Conservation (phyloP, 1,284 basidiomycete genomes). For the Moniliophthora roreri region DNA sequence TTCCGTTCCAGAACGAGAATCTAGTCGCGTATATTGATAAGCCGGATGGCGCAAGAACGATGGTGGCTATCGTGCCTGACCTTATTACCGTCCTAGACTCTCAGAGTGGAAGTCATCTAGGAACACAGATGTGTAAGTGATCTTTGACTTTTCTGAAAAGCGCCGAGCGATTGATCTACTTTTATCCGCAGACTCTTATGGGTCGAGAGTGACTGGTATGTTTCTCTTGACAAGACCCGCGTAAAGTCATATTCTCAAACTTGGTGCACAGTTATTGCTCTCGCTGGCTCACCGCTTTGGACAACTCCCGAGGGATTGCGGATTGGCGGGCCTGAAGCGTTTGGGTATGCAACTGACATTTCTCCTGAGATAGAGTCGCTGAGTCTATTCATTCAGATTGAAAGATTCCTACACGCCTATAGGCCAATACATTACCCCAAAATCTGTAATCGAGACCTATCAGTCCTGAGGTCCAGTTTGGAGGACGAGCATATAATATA, state of each 20-base stretch:
- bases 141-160: neutral
- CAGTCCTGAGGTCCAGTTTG: too few species aligned
- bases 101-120: constrained; percentile 51
- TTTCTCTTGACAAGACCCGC: neutral
- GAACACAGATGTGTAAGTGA: constrained; percentile 31
- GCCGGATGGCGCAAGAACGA: constrained; percentile 22
- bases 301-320: constrained; percentile 46
- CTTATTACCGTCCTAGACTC: constrained; percentile 57
- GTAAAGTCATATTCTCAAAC: constrained; percentile 15
- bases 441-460: constrained; percentile 4
- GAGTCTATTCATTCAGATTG: neutral
- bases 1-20: constrained; percentile 64
- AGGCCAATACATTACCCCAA: constrained; percentile 4
- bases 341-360: constrained; percentile 21
- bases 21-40: constrained; percentile 41
- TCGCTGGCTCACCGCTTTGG: constrained; percentile 56
- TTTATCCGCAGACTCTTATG: constrained; percentile 34
- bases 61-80: constrained; percentile 49
- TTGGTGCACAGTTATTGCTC: constrained; percentile 37
- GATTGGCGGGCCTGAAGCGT: constrained; percentile 40
- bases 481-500: too few species aligned
- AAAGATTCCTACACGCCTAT: constrained; percentile 2
- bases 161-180: neutral
- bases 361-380: neutral
- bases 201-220: constrained; percentile 40